phyloP scores from a whole-genome alignment of 148 eudicot genomes.

The Chenopodium album region DNA sequence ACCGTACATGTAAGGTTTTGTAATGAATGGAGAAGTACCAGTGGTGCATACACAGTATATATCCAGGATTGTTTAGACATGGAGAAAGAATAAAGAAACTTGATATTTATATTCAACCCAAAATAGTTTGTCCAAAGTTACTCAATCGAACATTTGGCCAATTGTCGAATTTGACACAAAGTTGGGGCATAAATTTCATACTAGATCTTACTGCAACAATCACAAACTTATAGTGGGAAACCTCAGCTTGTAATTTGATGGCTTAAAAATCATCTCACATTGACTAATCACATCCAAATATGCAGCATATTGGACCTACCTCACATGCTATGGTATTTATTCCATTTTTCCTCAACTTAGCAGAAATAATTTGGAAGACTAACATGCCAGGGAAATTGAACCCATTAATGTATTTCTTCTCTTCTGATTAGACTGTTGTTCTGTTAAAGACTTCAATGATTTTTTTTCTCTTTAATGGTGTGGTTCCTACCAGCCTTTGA shows the following conservation, averaged over 20 bases:
- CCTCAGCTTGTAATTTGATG: not conserved
- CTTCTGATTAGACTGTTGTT: not conserved
- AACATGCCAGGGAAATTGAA: constrained; percentile 13
- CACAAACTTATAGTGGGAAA: not conserved
- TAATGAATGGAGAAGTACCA: not conserved
- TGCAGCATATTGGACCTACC: constrained; percentile 26
- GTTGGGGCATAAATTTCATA: not conserved
- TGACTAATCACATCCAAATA: constrained; percentile 26
- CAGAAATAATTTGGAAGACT: not conserved
- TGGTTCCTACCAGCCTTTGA: constrained; percentile 5
- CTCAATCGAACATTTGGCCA: not conserved
- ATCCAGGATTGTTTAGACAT: not conserved
- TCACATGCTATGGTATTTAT: constrained; percentile 37
- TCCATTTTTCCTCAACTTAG: not conserved
- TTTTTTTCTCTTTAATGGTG: not conserved
- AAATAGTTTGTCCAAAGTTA: not conserved
- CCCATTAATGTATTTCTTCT: constrained; percentile 12
- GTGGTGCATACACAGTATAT: not conserved
- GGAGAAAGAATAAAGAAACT: not conserved
- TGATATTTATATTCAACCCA: not conserved
- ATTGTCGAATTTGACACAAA: not conserved
- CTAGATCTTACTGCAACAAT: not conserved
- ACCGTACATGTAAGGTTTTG: not conserved
- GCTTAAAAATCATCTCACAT: not conserved
- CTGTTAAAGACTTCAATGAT: constrained; percentile 1